A percentile compares a stretch with the other conserved stretches of the same genome.
Conservation (phyloP, 352 stramenopile genomes). For the Globisporangium spinosum region DNA sequence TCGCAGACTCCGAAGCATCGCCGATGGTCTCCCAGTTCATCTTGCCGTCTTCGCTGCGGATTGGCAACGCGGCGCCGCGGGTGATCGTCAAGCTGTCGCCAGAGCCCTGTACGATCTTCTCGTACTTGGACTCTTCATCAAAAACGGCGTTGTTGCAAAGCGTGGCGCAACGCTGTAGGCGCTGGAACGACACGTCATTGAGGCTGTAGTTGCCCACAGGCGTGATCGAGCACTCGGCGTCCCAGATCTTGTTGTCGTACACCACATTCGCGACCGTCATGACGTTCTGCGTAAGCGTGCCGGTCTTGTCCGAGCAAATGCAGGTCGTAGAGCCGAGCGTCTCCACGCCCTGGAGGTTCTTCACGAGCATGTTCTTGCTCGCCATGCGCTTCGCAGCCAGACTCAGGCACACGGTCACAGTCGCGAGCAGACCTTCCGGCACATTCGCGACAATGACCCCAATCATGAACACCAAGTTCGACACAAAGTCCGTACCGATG, state of each 20-base stretch:
- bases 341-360: conserved; percentile 92
- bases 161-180: conserved; percentile 79
- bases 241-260: conserved; percentile 68
- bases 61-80: conserved; percentile 18
- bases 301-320: conserved; percentile 96
- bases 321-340: conserved; percentile 90
- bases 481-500: conserved; percentile 48
- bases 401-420: conserved; percentile 91
- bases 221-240: conserved; percentile 77
- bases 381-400: conserved; percentile 89
- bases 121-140: conserved; percentile 50
- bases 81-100: conserved; percentile 17
- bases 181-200: conserved; percentile 43
- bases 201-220: conserved; percentile 52
- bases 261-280: conserved; percentile 91
- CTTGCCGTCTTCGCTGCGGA: conserved; percentile 12
- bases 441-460: conserved; percentile 96
- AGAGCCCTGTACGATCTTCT: conserved; percentile 19
- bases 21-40: conserved; percentile 61
- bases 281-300: conserved; percentile 92
- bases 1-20: conserved; percentile 74
- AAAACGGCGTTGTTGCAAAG: conserved; percentile 91
- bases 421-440: conserved; percentile 88
- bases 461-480: conserved; percentile 93
- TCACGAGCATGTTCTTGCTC: conserved; percentile 91